phyloP scores from a whole-genome alignment of 371 early-diverging fungal species.

The Coemansia sp. region DNA sequence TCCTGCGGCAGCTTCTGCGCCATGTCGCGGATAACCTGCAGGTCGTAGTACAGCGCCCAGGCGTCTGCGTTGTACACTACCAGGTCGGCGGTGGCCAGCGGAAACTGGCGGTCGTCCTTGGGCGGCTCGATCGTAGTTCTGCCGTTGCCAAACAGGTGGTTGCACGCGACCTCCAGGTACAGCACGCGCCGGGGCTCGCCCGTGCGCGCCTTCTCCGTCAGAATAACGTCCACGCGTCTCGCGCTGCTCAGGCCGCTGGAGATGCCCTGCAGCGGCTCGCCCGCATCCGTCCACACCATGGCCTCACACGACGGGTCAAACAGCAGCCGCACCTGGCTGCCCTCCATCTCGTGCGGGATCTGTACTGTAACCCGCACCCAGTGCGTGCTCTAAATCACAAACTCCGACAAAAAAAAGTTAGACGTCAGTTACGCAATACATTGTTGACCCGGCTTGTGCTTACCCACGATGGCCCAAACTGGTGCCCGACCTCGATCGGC shows the following conservation, averaged over 20 bases:
- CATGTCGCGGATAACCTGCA: slow-evolving; percentile 76
- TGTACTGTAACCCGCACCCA: slow-evolving; percentile 76
- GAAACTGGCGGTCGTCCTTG: slow-evolving; percentile 59
- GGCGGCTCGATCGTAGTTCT: slow-evolving; percentile 65
- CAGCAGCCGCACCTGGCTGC: slow-evolving; percentile 67
- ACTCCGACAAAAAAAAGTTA: too few species aligned
- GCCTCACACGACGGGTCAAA: slow-evolving; percentile 89
- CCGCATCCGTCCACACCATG: slow-evolving; percentile 82
- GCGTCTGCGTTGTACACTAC: slow-evolving; percentile 68
- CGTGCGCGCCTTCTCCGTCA: slow-evolving; percentile 63
- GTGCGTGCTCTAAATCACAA: slow-evolving; percentile 65
- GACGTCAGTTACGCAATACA: background rate
- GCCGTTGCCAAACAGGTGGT: slow-evolving; percentile 89
- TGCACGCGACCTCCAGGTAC: slow-evolving; percentile 90
- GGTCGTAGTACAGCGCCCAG: slow-evolving; percentile 71
- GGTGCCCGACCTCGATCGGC: slow-evolving; percentile 66
- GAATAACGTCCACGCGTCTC: slow-evolving; percentile 71
- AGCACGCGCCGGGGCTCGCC: slow-evolving; percentile 61
- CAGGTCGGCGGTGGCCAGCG: slow-evolving; percentile 60
- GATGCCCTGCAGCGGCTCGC: slow-evolving; percentile 83
- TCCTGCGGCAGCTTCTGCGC: slow-evolving; percentile 70
- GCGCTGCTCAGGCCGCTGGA: slow-evolving; percentile 62
- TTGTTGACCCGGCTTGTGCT: background rate
- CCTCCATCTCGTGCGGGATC: slow-evolving; percentile 67
- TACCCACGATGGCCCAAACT: slow-evolving; percentile 83